Percentiles rank a stretch among this genome's conserved stretches.
phyloP scores from a whole-genome alignment of 2,329 filamentous ascomycete genomes.

The Rhynchosporium secalis region DNA sequence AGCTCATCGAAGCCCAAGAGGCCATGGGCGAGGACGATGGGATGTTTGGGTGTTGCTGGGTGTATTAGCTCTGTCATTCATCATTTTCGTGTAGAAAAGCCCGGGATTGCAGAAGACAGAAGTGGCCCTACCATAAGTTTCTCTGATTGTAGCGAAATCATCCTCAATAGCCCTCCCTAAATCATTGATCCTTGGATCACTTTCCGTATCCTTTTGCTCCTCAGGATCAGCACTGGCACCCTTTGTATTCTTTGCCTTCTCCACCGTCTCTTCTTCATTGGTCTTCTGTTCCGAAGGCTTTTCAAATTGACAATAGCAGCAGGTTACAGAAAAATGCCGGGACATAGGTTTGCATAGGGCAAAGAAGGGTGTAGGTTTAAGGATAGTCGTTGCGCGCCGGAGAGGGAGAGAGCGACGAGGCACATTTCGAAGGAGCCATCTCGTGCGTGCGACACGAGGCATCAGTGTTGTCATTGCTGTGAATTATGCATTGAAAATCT shows the following conservation, averaged over 20 bases:
- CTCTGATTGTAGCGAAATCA: conserved; percentile 59
- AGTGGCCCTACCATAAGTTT: conserved; percentile 51
- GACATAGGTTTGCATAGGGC: conserved; percentile 18
- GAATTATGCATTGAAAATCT: conserved; percentile 34
- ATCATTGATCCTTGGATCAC: conserved; percentile 51
- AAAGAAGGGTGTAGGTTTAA: background rate
- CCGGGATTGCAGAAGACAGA: background rate
- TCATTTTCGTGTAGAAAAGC: background rate
- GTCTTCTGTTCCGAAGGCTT: background rate
- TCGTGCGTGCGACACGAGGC: conserved; percentile 34
- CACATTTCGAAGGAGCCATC: conserved; percentile 31
- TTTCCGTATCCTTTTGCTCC: conserved; percentile 18
- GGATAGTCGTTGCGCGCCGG: background rate
- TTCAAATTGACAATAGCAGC: conserved; percentile 3
- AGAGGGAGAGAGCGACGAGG: conserved; percentile 15
- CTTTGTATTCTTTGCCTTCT: background rate
- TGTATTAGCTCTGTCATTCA: conserved; percentile 11
- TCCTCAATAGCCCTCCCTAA: conserved; percentile 57
- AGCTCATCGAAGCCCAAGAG: conserved; percentile 64
- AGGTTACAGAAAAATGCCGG: conserved; percentile 15
- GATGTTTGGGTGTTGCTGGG: conserved; percentile 55
- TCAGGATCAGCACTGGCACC: background rate
- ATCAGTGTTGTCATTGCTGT: conserved; percentile 35
- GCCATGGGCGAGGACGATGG: conserved; percentile 66
- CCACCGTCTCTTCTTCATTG: background rate